These are phyloP conservation scores for Cordyceps fumosorosea DNA, from an alignment of 2,329 filamentous ascomycete species.

Conservation along the genomic window DNA sequence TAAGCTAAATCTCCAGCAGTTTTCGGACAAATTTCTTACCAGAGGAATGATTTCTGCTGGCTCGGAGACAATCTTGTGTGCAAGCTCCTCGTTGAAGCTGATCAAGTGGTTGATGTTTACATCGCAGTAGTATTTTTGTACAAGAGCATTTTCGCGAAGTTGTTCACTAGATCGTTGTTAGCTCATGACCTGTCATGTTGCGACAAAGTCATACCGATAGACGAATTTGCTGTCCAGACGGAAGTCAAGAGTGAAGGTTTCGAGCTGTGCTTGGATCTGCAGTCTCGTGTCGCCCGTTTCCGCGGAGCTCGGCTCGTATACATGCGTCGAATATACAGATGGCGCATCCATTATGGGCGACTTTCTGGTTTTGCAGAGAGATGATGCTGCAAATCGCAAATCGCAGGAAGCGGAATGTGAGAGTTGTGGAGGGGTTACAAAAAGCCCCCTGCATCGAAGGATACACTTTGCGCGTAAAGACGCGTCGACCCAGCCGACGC, in stretches of 20 bases:
- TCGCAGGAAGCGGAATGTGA: neutral
- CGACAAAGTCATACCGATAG: constrained; percentile 61
- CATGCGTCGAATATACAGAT: constrained; percentile 77
- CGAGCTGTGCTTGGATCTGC: constrained; percentile 70
- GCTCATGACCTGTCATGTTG: neutral
- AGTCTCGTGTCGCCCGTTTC: constrained; percentile 62
- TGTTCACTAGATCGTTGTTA: constrained; percentile 76
- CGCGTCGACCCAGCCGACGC: constrained; percentile 13
- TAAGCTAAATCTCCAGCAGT: neutral
- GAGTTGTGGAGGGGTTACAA: constrained; percentile 10
- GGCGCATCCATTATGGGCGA: constrained; percentile 67
- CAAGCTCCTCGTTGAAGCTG: constrained; percentile 91
- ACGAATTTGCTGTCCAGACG: constrained; percentile 90
- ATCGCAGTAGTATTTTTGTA: constrained; percentile 94
- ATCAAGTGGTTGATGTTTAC: constrained; percentile 94
- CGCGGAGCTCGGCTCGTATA: constrained; percentile 63
- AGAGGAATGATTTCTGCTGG: constrained; percentile 89
- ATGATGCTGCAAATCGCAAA: neutral
- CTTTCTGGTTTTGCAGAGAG: neutral
- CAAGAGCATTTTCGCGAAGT: constrained; percentile 85
- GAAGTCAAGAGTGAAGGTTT: constrained; percentile 90
- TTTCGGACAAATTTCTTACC: constrained; percentile 41
- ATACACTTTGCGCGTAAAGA: constrained; percentile 13
- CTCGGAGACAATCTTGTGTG: constrained; percentile 80
- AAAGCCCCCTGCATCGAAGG: neutral